phyloP scores from a whole-genome alignment of 2,329 filamentous ascomycete genomes.

The Atkinsonella hypoxylon region DNA sequence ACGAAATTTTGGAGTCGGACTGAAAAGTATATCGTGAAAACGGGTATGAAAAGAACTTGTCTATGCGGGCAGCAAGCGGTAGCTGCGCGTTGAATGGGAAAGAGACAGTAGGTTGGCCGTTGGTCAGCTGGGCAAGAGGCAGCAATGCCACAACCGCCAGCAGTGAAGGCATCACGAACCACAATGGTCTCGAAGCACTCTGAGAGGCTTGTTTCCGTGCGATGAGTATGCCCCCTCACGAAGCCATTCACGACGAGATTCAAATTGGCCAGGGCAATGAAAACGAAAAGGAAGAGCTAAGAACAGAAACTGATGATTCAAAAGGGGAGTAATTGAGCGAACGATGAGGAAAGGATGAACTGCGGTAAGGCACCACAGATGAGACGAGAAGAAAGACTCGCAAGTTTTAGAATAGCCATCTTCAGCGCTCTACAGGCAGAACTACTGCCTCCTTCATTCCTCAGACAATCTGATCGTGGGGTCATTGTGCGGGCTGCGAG shows the following conservation, averaged over 20 bases:
- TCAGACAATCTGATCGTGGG: slow-evolving; percentile 12
- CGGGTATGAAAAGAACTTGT: slow-evolving; percentile 54
- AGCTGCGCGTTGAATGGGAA: slow-evolving; percentile 81
- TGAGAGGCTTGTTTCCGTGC: background rate
- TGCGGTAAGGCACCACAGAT: slow-evolving; percentile 2
- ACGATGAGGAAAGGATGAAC: slow-evolving; percentile 1
- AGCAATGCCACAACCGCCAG: slow-evolving; percentile 16
- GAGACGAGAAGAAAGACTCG: slow-evolving; percentile 6
- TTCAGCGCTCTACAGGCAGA: slow-evolving; percentile 19
- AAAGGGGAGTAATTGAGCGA: background rate
- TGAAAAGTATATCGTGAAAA: slow-evolving; percentile 66
- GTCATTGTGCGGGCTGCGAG: slow-evolving; percentile 8
- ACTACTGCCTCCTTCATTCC: slow-evolving; percentile 28
- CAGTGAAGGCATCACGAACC: slow-evolving; percentile 17
- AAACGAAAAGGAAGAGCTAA: slow-evolving; percentile 5
- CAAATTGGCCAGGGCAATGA: background rate
- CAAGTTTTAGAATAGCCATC: slow-evolving; percentile 7
- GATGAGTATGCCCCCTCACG: background rate
- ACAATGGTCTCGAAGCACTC: background rate
- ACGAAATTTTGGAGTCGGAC: slow-evolving; percentile 50
- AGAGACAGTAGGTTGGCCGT: slow-evolving; percentile 29
- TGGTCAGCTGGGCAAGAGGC: slow-evolving; percentile 18
- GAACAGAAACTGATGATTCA: background rate
- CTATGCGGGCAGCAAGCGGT: slow-evolving; percentile 62
- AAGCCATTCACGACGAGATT: slow-evolving; percentile 2